phyloP scores from a whole-genome alignment of 495 filamentous ascomycete genomes.

The Hamigera avellanea region DNA sequence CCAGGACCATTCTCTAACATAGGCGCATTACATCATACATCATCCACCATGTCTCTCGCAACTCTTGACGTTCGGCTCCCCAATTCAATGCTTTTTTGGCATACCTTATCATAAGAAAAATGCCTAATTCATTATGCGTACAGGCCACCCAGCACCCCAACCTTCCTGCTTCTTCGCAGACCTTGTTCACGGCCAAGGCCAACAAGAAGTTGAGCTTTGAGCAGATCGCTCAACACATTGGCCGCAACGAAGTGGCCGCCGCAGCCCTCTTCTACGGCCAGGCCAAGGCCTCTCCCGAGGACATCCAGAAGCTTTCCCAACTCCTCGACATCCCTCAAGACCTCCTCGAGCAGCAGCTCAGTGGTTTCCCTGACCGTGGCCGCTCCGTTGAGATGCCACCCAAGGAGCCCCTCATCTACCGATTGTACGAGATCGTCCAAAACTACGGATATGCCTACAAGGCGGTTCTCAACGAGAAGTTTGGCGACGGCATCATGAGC shows the following conservation, averaged over 20 bases:
- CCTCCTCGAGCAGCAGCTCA: conserved; percentile 48
- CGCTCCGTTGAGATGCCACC: conserved; percentile 86
- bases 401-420: conserved; percentile 85
- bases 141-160: conserved; percentile 32
- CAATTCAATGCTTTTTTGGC: not conserved
- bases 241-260: conserved; percentile 78
- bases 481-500: conserved; percentile 98
- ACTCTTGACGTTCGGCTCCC: conserved; percentile 27
- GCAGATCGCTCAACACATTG: conserved; percentile 61
- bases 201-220: conserved; percentile 66
- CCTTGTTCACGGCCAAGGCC: conserved; percentile 81
- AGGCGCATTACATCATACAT: not conserved
- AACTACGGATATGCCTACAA: conserved; percentile 98
- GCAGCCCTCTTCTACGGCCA: conserved; percentile 96
- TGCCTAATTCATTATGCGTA: not conserved
- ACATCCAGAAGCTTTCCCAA: conserved; percentile 59
- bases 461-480: conserved; percentile 95
- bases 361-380: conserved; percentile 73
- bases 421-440: conserved; percentile 93
- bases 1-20: too few species aligned
- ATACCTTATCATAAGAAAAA: too few species aligned
- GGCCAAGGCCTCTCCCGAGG: conserved; percentile 64
- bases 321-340: conserved; percentile 52
- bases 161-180: conserved; percentile 56
- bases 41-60: conserved; percentile 25